Conservation (phyloP, 495 filamentous ascomycete species). For the Articulospora tetracladia region DNA sequence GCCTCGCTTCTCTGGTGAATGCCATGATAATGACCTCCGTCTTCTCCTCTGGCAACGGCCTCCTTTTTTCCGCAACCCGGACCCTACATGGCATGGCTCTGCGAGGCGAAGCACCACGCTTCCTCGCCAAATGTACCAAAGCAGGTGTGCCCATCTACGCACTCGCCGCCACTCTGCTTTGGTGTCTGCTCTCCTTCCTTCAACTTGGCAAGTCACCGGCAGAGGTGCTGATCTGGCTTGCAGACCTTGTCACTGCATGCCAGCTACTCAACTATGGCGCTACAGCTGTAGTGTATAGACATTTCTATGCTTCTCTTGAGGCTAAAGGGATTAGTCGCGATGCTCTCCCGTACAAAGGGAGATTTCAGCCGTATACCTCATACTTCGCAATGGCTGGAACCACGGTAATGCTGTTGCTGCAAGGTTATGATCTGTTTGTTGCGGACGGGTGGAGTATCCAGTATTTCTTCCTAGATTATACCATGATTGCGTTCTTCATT, state of each 20-base stretch:
- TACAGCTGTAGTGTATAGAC: conserved; percentile 46
- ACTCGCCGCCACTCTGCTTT: conserved; percentile 44
- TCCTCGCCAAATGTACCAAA: conserved; percentile 50
- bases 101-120: conserved; percentile 56
- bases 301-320: conserved; percentile 50
- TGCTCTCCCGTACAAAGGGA: conserved; percentile 51
- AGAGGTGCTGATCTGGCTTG: conserved; percentile 57
- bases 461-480: conserved; percentile 51
- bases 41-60: conserved; percentile 66
- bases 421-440: conserved; percentile 47
- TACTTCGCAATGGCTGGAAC: conserved; percentile 55
- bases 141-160: conserved; percentile 58
- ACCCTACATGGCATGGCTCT: conserved; percentile 63
- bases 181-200: conserved; percentile 61
- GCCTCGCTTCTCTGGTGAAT: conserved; percentile 68
- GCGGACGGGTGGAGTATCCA: conserved; percentile 35
- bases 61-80: conserved; percentile 71
- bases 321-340: conserved; percentile 49
- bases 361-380: conserved; percentile 57
- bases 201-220: conserved; percentile 47
- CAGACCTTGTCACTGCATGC: conserved; percentile 51
- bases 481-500: conserved; percentile 51
- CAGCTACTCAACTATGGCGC: conserved; percentile 55
- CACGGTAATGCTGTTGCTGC: conserved; percentile 43
- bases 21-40: conserved; percentile 63